A percentile compares a stretch with the other conserved stretches of the same genome.
Conservation (phyloP, 2,329 filamentous ascomycete genomes). For the Dichotomopilus funicola region DNA sequence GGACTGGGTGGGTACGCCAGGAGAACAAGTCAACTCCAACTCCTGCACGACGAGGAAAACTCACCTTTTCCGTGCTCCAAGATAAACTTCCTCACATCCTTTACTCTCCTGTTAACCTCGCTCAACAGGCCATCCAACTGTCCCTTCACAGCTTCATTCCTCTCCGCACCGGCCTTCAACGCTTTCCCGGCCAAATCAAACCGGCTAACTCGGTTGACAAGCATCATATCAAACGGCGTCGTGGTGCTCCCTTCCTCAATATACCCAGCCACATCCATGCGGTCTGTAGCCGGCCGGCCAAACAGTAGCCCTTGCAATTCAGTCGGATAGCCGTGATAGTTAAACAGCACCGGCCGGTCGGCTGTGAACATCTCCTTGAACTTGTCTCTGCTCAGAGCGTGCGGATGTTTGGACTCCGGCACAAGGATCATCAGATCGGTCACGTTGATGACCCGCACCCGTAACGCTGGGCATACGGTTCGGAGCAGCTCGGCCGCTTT, state of each 20-base stretch:
- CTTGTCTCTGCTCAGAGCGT: constrained; percentile 44
- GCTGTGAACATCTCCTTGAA: constrained; percentile 53
- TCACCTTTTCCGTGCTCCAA: constrained; percentile 44
- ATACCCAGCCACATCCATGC: constrained; percentile 53
- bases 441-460: constrained; percentile 58
- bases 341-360: constrained; percentile 53
- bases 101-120: constrained; percentile 43
- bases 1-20: too few relatives aligned
- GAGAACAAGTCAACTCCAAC: not conserved
- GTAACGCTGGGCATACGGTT: constrained; percentile 42
- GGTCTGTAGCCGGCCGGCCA: constrained; percentile 44
- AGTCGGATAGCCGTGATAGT: constrained; percentile 59
- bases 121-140: constrained; percentile 39
- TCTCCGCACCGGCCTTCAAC: constrained; percentile 39
- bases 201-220: constrained; percentile 52
- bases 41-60: constrained; percentile 14
- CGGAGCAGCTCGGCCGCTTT: constrained; percentile 52
- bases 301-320: constrained; percentile 58
- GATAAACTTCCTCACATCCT: constrained; percentile 48
- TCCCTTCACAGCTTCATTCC: constrained; percentile 42
- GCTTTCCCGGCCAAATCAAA: constrained; percentile 54
- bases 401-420: constrained; percentile 50
- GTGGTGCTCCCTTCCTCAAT: constrained; percentile 61
- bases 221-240: constrained; percentile 65
- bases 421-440: constrained; percentile 59